phyloP scores from a whole-genome alignment of 768 basidiomycete genomes.

The Phaeotremella skinneri region DNA sequence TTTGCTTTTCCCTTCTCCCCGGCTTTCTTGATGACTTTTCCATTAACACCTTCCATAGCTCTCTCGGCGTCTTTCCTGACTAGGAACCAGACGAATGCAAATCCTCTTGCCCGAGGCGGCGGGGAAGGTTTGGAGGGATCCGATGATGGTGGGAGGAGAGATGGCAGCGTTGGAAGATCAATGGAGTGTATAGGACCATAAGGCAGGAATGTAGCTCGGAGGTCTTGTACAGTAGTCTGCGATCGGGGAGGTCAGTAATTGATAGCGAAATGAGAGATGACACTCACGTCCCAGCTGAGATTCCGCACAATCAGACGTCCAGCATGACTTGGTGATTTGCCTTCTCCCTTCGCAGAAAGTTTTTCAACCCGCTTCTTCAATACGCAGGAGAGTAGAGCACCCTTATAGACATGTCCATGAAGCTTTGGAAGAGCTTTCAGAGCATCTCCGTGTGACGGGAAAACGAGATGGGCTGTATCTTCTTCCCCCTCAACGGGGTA shows the following conservation, averaged over 20 bases:
- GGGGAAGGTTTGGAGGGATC: constrained; percentile 44
- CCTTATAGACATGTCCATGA: constrained; percentile 91
- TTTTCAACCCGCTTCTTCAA: constrained; percentile 79
- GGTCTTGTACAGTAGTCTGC: constrained; percentile 74
- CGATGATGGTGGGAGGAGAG: constrained; percentile 50
- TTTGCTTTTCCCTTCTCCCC: constrained; percentile 59
- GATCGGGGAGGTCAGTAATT: neutral
- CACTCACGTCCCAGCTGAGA: constrained; percentile 64
- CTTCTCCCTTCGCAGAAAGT: constrained; percentile 52
- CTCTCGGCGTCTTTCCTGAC: constrained; percentile 77
- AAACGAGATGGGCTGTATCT: constrained; percentile 67
- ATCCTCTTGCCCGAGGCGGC: constrained; percentile 63
- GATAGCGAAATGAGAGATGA: neutral
- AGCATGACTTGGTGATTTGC: constrained; percentile 61
- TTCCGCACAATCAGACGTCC: constrained; percentile 89
- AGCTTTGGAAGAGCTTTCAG: constrained; percentile 71
- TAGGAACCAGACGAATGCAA: constrained; percentile 94
- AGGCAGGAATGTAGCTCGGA: constrained; percentile 80
- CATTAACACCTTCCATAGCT: constrained; percentile 77
- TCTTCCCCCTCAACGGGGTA: constrained; percentile 44
- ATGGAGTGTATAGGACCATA: constrained; percentile 84
- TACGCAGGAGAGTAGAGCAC: constrained; percentile 75
- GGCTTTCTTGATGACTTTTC: constrained; percentile 57
- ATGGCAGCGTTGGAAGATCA: constrained; percentile 63
- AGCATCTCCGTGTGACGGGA: constrained; percentile 66